A percentile compares a stretch with the other conserved stretches of the same genome.
Conservation (phyloP, 768 basidiomycete species). For the Podaxis sp. region DNA sequence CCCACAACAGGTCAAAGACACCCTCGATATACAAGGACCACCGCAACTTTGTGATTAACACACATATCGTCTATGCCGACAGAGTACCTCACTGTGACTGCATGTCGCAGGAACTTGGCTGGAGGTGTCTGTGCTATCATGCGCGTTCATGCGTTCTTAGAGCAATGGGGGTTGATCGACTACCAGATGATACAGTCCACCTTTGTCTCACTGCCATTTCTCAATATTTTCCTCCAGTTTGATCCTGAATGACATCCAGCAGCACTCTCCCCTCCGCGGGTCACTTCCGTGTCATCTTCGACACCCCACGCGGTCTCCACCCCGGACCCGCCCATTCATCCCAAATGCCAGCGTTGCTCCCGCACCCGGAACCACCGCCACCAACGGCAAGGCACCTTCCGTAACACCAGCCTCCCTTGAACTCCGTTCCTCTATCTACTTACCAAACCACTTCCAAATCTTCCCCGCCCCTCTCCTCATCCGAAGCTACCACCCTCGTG, state of each 20-base stretch:
- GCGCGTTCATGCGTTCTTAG: constrained; percentile 97
- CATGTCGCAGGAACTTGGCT: constrained; percentile 92
- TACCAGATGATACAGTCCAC: constrained; percentile 72
- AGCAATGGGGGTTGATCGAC: constrained; percentile 99
- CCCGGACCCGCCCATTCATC: constrained; percentile 66
- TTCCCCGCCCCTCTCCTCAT: constrained; percentile 65
- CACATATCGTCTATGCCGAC: constrained; percentile 88
- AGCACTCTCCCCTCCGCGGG: constrained; percentile 93
- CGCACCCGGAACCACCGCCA: constrained; percentile 11
- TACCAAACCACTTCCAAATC: constrained; percentile 87
- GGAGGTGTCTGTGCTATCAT: constrained; percentile 99
- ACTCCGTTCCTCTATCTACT: constrained; percentile 82
- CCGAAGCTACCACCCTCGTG: constrained; percentile 67
- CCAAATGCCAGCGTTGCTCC: constrained; percentile 43
- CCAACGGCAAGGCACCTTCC: constrained; percentile 25
- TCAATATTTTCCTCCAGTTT: constrained; percentile 53
- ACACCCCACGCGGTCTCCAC: constrained; percentile 94
- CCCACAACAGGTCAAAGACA: constrained; percentile 93
- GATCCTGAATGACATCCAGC: constrained; percentile 96
- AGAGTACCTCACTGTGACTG: constrained; percentile 97
- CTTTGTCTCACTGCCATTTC: neutral
- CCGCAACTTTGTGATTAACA: constrained; percentile 98
- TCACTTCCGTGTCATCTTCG: constrained; percentile 96
- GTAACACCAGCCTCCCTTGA: constrained; percentile 73
- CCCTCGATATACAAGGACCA: constrained; percentile 99